phyloP scores from a whole-genome alignment of 305 asterid genomes.

The Fraxinus xanthoxyloides region DNA sequence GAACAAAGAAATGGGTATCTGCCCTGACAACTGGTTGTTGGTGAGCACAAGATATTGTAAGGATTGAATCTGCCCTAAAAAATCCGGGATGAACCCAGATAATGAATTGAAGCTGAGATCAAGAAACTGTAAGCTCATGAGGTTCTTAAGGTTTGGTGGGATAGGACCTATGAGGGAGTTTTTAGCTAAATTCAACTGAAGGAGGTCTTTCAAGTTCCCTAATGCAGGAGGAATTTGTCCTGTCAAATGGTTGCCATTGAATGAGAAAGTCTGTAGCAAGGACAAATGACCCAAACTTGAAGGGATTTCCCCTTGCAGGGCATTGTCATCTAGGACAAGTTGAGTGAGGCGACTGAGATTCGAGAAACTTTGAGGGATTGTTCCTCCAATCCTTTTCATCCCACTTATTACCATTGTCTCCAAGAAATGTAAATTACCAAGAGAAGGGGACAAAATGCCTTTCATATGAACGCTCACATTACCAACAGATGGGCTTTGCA shows the following conservation, averaged over 20 bases:
- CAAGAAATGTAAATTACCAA: conserved; percentile 52
- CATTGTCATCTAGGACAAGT: conserved; percentile 77
- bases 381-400: conserved; percentile 59
- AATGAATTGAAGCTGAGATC: conserved; percentile 69
- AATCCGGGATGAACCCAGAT: conserved; percentile 64
- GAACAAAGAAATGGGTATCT: conserved; percentile 55
- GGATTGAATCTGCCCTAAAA: conserved; percentile 52
- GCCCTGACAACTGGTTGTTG: conserved; percentile 64
- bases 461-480: conserved; percentile 52
- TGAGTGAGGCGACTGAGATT: conserved; percentile 58
- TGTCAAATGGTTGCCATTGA: conserved; percentile 56
- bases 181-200: conserved; percentile 49
- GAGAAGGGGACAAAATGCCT: conserved; percentile 69
- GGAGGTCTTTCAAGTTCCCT: conserved; percentile 53
- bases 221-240: conserved; percentile 64
- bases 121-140: conserved; percentile 45
- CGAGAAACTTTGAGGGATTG: conserved; percentile 53
- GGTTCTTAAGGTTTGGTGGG: conserved; percentile 38
- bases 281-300: conserved; percentile 46
- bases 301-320: conserved; percentile 63
- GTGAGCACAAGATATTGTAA: conserved; percentile 65
- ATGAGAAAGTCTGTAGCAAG: conserved; percentile 52
- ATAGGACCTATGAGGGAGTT: conserved; percentile 56
- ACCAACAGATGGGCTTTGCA: conserved; percentile 56
- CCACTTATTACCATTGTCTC: conserved; percentile 75